Base-by-base conservation (phyloP, 1,284 basidiomycete species). In the Cutaneotrichosporon curvatum region DNA sequence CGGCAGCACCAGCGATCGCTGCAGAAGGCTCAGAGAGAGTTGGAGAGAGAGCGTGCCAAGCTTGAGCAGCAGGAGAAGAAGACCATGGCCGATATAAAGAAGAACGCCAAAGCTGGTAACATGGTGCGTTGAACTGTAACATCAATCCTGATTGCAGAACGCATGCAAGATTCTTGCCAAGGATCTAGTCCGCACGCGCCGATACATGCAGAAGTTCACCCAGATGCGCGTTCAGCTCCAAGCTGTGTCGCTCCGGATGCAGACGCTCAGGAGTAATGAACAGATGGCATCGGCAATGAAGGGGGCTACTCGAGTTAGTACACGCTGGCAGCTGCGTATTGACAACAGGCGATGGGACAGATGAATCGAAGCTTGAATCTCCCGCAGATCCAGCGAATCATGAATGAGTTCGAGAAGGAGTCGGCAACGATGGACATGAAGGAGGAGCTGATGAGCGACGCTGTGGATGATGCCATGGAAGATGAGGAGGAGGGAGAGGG, bases 201-300 rank as follows among this genome's bases (percentile, higher is more conserved):
- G 87, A 63, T 97, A 98, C 68, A 79, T 95, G 25, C 91, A 97
- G 72, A 98, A 97, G 71, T 98, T 98, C 76, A 90, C 96, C 63
- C 89, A 94, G 68, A 98, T 98, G 94, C 81, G 88, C 51, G 98
- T 95, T 1, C 95, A 98, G 67, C 78, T 99, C 1, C 95, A 99
- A 72, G 95, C 94, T 6, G 90, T 99, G 37, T 84, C 86, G 15
- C 76, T 99, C 49, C 81, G 95, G 53, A 95, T 99, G 77, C 95
- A 99, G 73, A 92, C 92, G 5, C 76, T 98, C 48, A 77, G 95
- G 56, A 92, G 87, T 62, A 97, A 97, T 66, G 91, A 98, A 71
- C 90, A 95, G 74, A 98, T 99, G 95, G 92, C 92, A 1, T 88
- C 92, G 48, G 94, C 95, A 2, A 99, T 99, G 95, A 84, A 89